Percentiles rank a stretch among this genome's conserved stretches.
Conservation (phyloP, 2,329 filamentous ascomycete genomes). For the Aspergillus neoniger region DNA sequence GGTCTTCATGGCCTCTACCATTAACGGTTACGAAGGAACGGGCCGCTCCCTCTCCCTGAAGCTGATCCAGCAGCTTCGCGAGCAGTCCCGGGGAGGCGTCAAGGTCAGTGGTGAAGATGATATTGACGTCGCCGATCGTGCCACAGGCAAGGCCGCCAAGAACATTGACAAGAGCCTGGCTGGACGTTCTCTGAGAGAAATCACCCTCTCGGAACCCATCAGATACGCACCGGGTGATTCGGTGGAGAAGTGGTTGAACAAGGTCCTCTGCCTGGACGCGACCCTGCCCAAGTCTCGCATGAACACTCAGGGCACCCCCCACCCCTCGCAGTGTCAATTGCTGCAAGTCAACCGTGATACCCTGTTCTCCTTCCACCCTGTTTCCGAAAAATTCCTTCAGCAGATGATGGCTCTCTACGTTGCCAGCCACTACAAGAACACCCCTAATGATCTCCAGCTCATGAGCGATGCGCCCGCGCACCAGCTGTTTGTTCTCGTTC, state of each 20-base stretch:
- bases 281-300: conserved; percentile 78
- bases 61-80: conserved; percentile 92
- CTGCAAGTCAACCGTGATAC: conserved; percentile 95
- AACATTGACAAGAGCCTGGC: conserved; percentile 60
- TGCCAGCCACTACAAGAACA: conserved; percentile 97
- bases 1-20: conserved; percentile 98
- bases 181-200: conserved; percentile 83
- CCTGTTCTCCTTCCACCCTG: conserved; percentile 94
- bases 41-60: conserved; percentile 93
- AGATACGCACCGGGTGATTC: conserved; percentile 87
- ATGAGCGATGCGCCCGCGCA: conserved; percentile 98
- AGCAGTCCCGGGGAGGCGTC: conserved; percentile 74
- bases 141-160: conserved; percentile 73
- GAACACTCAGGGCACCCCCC: conserved; percentile 76
- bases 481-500: conserved; percentile 90
- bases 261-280: conserved; percentile 87
- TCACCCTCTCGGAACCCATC: conserved; percentile 90
- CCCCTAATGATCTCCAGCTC: conserved; percentile 94
- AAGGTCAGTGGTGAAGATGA: conserved; percentile 57
- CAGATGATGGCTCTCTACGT: conserved; percentile 98
- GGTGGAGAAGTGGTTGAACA: conserved; percentile 97
- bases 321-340: conserved; percentile 87
- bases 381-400: conserved; percentile 95
- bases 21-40: conserved; percentile 98
- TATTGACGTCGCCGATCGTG: conserved; percentile 72